Percentiles rank a stretch among this genome's conserved stretches.
Conservation (phyloP, 139 green algal species). For the Axilococcus clingmanii region DNA sequence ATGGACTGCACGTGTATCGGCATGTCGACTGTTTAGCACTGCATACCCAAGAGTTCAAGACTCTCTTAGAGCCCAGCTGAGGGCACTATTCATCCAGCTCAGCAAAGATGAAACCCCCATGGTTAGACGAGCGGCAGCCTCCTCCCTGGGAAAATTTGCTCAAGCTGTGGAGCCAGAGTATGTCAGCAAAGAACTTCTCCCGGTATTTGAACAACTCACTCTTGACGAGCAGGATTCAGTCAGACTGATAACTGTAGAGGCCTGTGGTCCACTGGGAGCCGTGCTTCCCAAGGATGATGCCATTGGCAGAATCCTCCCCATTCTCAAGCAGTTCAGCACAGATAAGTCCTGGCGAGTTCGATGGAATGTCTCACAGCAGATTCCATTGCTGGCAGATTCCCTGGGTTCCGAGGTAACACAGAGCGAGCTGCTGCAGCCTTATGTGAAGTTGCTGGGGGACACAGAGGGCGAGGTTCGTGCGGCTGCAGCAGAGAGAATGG, state of each 20-base stretch:
- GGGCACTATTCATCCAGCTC: constrained; percentile 65
- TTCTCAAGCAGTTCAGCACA: constrained; percentile 50
- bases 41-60: constrained; percentile 51
- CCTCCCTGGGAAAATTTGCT: constrained; percentile 73
- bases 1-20: constrained; percentile 91
- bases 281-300: constrained; percentile 66
- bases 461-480: constrained; percentile 66
- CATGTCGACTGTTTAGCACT: constrained; percentile 77
- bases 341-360: constrained; percentile 99
- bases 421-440: constrained; percentile 78
- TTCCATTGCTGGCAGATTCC: constrained; percentile 51
- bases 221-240: constrained; percentile 93
- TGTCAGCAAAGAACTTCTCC: constrained; percentile 74
- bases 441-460: constrained; percentile 66
- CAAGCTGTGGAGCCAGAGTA: constrained; percentile 61
- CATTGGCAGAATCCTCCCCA: constrained; percentile 60
- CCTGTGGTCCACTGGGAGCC: constrained; percentile 71
- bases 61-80: constrained; percentile 52
- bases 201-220: constrained; percentile 80
- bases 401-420: constrained; percentile 54
- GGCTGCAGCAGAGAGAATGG: constrained; percentile 40
- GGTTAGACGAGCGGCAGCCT: constrained; percentile 79
- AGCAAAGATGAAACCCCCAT: constrained; percentile 98
- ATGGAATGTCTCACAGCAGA: constrained; percentile 82
- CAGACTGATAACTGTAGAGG: constrained; percentile 88